A percentile compares a stretch with the other conserved stretches of the same genome.
phyloP scores from a whole-genome alignment of 176 grass and related monocot genomes.

The Alopecurus myosuroides region DNA sequence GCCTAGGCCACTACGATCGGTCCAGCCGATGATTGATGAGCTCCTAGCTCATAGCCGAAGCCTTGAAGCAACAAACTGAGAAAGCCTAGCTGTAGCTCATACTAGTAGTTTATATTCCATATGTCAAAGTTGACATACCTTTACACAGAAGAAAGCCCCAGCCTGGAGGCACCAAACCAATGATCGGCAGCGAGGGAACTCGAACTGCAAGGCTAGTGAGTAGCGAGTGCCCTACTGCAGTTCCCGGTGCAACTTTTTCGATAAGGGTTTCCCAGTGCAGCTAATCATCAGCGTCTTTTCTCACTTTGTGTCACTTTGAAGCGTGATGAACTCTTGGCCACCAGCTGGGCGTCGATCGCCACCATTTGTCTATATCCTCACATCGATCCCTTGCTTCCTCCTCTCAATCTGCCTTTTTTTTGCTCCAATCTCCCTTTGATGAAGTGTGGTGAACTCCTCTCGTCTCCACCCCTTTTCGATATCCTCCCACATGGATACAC shows the following conservation, averaged over 20 bases:
- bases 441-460: no score
- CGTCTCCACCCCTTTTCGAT: not conserved
- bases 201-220: conserved; percentile 1
- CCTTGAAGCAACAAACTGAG: not conserved
- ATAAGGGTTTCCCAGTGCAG: not conserved
- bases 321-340: conserved; percentile 13
- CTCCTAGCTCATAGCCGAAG: not conserved
- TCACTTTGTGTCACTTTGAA: not conserved
- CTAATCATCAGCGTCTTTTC: conserved; percentile 13
- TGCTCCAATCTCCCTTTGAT: no score
- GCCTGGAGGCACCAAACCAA: conserved; percentile 24
- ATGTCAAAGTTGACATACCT: conserved; percentile 18
- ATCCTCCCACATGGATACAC: conserved; percentile 1
- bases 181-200: conserved; percentile 14
- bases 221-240: not conserved
- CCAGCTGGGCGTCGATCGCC: not conserved
- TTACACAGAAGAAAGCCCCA: conserved; percentile 24
- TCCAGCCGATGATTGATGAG: not conserved
- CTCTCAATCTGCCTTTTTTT: no score
- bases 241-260: no score
- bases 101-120: not conserved
- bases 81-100: not conserved
- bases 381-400: no score
- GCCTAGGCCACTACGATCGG: not conserved
- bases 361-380: not conserved